Evolutionary conservation across 1,284 basidiomycete species (phyloP).

Genomic region (Ceratobasidium sp.): DNA sequence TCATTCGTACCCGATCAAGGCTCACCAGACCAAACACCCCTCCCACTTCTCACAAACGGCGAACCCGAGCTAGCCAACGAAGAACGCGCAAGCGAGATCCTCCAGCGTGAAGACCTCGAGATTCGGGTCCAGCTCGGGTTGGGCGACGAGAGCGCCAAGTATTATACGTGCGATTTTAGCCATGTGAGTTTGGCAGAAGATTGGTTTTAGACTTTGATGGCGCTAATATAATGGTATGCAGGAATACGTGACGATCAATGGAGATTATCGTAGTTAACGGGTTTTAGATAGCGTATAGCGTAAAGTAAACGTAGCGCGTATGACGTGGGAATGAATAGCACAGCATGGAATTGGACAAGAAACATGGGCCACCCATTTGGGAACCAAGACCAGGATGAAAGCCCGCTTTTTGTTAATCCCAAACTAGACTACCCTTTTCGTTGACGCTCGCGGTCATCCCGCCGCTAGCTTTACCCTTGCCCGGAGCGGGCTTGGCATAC

Average conservation of each 20-base stretch:
- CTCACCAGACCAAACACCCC: conserved; percentile 66
- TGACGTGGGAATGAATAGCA: conserved; percentile 5
- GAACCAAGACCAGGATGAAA: too few relatives aligned
- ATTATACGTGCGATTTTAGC: conserved; percentile 98
- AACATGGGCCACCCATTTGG: background rate
- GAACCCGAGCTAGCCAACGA: conserved; percentile 94
- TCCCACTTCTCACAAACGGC: conserved; percentile 87
- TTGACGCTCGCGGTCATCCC: conserved; percentile 71
- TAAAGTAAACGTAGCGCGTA: background rate
- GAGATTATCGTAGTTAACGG: conserved; percentile 56
- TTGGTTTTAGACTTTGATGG: too few relatives aligned
- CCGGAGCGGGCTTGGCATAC: conserved; percentile 55
- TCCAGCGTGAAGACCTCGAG: conserved; percentile 87
- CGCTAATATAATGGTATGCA: conserved; percentile 50
- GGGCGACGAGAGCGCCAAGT: conserved; percentile 81
- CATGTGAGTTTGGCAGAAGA: conserved; percentile 73
- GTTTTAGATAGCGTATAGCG: conserved; percentile 25
- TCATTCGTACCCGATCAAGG: conserved; percentile 78
- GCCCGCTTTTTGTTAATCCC: conserved; percentile 61
- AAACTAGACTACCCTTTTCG: conserved; percentile 68
- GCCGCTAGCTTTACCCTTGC: conserved; percentile 62
- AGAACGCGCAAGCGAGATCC: conserved; percentile 84
- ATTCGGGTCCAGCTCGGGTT: conserved; percentile 87
- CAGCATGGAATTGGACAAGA: background rate
- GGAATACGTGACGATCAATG: conserved; percentile 70